Percentiles rank a stretch among this genome's conserved stretches.
These are phyloP conservation scores for Draba incana DNA, from an alignment of 345 rosid genomes.

Conservation along the genomic window DNA sequence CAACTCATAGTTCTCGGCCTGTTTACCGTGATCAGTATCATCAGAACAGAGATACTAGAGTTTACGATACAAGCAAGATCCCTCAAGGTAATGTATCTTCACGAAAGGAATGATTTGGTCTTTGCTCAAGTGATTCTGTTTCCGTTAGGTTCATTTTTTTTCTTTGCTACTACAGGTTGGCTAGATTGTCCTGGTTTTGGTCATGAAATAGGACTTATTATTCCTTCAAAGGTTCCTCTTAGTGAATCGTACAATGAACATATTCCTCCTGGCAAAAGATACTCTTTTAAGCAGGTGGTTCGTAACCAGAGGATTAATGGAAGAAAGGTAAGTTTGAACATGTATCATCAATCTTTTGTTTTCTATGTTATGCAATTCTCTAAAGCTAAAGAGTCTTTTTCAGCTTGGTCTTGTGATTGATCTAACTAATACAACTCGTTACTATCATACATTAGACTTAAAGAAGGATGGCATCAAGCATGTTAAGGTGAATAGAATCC, in stretches of 20 bases:
- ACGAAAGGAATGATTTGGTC: background rate
- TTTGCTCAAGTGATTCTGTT: background rate
- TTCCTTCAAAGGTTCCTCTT: slow-evolving; percentile 97
- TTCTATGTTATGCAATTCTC: background rate
- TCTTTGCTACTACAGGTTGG: slow-evolving; percentile 64
- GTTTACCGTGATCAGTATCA: slow-evolving; percentile 48
- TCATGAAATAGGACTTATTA: slow-evolving; percentile 60
- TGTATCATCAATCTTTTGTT: background rate
- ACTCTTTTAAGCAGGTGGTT: slow-evolving; percentile 90
- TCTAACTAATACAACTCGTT: slow-evolving; percentile 88
- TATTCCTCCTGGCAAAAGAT: slow-evolving; percentile 89
- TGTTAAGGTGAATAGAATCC: slow-evolving; percentile 61
- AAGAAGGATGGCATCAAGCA: slow-evolving; percentile 78
- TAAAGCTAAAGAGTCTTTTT: background rate
- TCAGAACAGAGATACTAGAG: slow-evolving; percentile 48
- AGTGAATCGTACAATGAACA: slow-evolving; percentile 74
- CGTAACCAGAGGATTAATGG: slow-evolving; percentile 71
- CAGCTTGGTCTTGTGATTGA: slow-evolving; percentile 98
- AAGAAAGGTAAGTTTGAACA: slow-evolving; percentile 58
- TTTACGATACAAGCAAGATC: slow-evolving; percentile 67
- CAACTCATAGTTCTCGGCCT: slow-evolving; percentile 50
- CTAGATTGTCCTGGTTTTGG: slow-evolving; percentile 90
- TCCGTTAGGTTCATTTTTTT: background rate
- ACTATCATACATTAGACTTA: slow-evolving; percentile 68
- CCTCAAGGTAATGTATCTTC: slow-evolving; percentile 63